Percentiles rank a stretch among this genome's conserved stretches.
Evolutionary conservation across 2,329 filamentous ascomycete species (phyloP).

Genomic region (Epichloe typhina): DNA sequence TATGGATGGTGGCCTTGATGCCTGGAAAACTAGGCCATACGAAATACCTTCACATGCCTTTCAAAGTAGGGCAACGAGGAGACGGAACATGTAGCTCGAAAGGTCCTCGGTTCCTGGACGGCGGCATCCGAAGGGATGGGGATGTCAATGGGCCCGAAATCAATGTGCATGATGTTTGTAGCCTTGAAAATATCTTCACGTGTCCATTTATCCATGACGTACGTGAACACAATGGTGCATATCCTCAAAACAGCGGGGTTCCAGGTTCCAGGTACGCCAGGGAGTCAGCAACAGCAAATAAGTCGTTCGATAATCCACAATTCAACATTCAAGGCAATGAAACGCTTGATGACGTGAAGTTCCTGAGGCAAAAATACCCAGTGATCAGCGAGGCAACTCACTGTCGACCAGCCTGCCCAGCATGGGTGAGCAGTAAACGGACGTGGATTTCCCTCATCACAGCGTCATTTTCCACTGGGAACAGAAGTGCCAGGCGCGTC

Average conservation of each 20-base stretch:
- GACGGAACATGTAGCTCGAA: not conserved
- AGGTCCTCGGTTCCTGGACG: no score
- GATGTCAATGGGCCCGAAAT: no score
- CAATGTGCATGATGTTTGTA: no score
- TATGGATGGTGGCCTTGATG: not conserved
- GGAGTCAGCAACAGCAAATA: not conserved
- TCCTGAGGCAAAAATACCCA: no score
- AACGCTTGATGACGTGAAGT: no score
- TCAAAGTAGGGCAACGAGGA: not conserved
- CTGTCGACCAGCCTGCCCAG: not conserved
- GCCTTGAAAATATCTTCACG: not conserved
- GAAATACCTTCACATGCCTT: not conserved
- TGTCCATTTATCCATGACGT: not conserved
- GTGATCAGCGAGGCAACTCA: no score
- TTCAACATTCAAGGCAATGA: not conserved
- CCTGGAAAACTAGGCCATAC: not conserved
- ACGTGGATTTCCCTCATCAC: not conserved
- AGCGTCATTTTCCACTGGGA: not conserved
- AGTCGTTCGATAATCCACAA: not conserved
- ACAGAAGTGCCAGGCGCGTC: not conserved
- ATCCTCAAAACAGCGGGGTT: not conserved
- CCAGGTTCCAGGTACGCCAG: not conserved
- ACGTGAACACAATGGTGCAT: not conserved
- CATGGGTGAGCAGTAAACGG: not conserved
- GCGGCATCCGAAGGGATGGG: no score